Evolutionary conservation across 2,329 filamentous ascomycete species (phyloP), one percentile per base, ranked within the genome.

Genomic region (Sporothrix mexicana): DNA sequence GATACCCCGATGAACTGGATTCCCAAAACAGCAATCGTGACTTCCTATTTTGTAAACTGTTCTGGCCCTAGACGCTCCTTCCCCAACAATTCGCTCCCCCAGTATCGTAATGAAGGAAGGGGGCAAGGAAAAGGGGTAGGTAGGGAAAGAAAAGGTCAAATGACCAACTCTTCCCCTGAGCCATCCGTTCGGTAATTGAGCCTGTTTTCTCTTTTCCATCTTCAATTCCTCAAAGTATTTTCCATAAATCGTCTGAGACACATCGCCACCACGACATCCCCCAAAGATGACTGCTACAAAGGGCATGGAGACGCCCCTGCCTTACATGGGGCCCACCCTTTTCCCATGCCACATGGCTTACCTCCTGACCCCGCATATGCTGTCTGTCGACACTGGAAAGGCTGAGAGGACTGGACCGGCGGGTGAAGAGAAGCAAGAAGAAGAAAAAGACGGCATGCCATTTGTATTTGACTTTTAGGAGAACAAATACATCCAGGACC

Each of bases 381-480:
- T 59, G 23, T 23, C 12, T n/a, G 55, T 36, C 30, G 30, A 6
- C 30, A 36, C 30, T 36, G 30, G 7, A 36, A 36, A 7, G 30
- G 30, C 30, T 36, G 30, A 36, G 7, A 36, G 30, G 30, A 7
- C 30, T 36, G 30, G 30, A 36, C 2, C 3, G 30, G 7, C 4
- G 30, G 7, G 30, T 5, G 30, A 36, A 36, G 30, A 36, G 7
- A 36, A 36, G 30, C 1, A 3, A 4, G 4, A 36, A 30, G 53
- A 57, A 12, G 64, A 47, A 36, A 15, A 66, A 2, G 61, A 23
- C n/a, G 36, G 20, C 36, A 20, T 25, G 36, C 41, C 61, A 20
- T 66, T 66, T 43, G 23, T 41, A 43, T 66, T 66, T 43, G 23
- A 47, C 45, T 67, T 67, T 45, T 67, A 51, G 64, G n/a, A 25